A percentile compares a stretch with the other conserved stretches of the same genome.
Conservation (phyloP, 495 filamentous ascomycete species). For the Pseudomonodictys pantanalensis region DNA sequence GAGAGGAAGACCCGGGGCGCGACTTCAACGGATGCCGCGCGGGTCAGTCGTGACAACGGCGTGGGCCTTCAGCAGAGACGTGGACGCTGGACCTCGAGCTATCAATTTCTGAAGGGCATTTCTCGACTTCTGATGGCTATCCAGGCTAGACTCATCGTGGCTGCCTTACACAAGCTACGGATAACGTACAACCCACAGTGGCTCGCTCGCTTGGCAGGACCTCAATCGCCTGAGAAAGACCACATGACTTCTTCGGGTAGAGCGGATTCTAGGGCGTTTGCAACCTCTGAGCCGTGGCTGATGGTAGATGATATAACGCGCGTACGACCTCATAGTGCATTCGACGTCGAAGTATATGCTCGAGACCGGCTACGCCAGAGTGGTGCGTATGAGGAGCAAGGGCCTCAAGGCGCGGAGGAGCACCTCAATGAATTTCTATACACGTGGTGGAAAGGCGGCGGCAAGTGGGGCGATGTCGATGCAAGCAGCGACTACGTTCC, state of each 20-base stretch:
- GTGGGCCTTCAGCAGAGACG: slow-evolving; percentile 74
- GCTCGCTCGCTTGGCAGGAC: slow-evolving; percentile 54
- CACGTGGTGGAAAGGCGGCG: slow-evolving; percentile 72
- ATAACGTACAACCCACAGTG: slow-evolving; percentile 61
- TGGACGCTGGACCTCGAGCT: slow-evolving; percentile 66
- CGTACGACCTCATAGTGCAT: not conserved
- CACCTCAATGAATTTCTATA: slow-evolving; percentile 72
- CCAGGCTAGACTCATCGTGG: slow-evolving; percentile 54
- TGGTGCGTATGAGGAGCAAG: slow-evolving; percentile 23
- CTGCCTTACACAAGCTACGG: slow-evolving; percentile 57
- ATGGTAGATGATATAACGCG: slow-evolving; percentile 11
- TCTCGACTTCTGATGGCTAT: slow-evolving; percentile 62
- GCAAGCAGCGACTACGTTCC: slow-evolving; percentile 66
- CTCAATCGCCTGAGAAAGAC: slow-evolving; percentile 38
- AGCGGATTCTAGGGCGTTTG: not conserved
- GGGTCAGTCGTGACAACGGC: slow-evolving; percentile 51
- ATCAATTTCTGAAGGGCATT: slow-evolving; percentile 71
- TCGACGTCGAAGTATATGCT: slow-evolving; percentile 72
- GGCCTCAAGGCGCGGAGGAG: slow-evolving; percentile 51
- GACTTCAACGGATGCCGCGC: slow-evolving; percentile 40
- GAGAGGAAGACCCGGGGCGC: slow-evolving; percentile 51
- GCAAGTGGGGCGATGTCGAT: slow-evolving; percentile 80
- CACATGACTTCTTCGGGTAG: not conserved
- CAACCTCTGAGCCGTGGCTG: slow-evolving; percentile 21
- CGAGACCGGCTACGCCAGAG: slow-evolving; percentile 48